phyloP scores from a whole-genome alignment of 1,284 basidiomycete species.

The Cystobasidium sp. region DNA sequence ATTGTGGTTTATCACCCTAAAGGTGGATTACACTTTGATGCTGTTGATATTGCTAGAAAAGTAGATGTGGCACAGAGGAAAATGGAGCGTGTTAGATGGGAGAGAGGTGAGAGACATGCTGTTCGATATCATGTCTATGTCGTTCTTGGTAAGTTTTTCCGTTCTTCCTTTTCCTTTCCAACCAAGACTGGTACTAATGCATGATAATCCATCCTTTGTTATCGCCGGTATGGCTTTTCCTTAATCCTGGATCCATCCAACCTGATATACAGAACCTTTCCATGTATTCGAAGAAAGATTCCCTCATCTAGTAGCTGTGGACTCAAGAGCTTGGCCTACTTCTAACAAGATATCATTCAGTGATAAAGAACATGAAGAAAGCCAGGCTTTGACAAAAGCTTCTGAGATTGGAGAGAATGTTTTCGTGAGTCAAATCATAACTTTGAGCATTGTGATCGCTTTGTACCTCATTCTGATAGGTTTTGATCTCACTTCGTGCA shows the following conservation, averaged over 20 bases:
- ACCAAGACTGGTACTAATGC: neutral
- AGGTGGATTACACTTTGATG: slow-evolving; percentile 59
- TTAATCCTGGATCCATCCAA: neutral
- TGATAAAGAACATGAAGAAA: slow-evolving; percentile 78
- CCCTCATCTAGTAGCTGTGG: slow-evolving; percentile 63
- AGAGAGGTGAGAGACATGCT: slow-evolving; percentile 56
- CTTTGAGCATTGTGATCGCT: neutral
- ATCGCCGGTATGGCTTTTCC: neutral
- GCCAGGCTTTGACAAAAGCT: slow-evolving; percentile 82
- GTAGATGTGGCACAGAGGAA: slow-evolving; percentile 66
- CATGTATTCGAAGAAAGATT: slow-evolving; percentile 61
- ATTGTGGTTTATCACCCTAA: slow-evolving; percentile 82
- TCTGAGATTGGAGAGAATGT: slow-evolving; percentile 72
- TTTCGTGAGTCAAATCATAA: slow-evolving; percentile 58
- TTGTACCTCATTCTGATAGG: neutral
- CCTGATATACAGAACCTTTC: slow-evolving; percentile 62
- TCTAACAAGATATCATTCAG: slow-evolving; percentile 61
- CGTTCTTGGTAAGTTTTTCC: slow-evolving; percentile 65
- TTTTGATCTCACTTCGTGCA: slow-evolving; percentile 48
- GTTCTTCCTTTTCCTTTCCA: neutral
- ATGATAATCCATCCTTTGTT: neutral
- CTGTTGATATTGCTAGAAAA: slow-evolving; percentile 62
- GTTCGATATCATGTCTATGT: slow-evolving; percentile 85
- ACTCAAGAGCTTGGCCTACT: slow-evolving; percentile 58
- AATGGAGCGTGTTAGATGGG: slow-evolving; percentile 59